Conservation (phyloP, 2,329 filamentous ascomycete species). For the Monilinia laxa region DNA sequence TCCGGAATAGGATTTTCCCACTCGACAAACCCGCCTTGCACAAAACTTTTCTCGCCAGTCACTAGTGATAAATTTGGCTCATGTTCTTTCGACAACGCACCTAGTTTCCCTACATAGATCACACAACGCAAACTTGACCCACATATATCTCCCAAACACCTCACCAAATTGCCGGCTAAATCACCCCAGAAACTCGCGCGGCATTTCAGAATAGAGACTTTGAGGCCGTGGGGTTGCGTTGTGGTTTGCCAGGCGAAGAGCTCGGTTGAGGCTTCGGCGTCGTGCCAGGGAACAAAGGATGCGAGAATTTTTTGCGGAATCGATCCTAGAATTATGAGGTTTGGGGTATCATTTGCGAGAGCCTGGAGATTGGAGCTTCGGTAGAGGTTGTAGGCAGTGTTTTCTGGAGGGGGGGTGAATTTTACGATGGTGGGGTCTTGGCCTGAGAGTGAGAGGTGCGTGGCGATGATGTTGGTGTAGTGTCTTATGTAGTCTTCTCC, state of each 20-base stretch:
- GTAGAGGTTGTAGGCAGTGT: neutral
- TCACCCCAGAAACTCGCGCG: neutral
- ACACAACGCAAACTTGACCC: neutral
- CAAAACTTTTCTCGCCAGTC: neutral
- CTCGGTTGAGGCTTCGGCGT: neutral
- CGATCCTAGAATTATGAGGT: neutral
- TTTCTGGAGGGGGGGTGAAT: neutral
- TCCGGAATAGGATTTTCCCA: neutral
- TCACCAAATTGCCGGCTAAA: neutral
- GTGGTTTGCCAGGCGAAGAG: constrained; percentile 3
- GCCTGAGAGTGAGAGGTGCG: neutral
- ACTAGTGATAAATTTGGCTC: neutral
- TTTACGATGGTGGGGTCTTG: neutral
- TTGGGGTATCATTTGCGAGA: neutral
- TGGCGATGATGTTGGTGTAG: constrained; percentile 4
- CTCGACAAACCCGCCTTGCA: neutral
- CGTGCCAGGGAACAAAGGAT: neutral
- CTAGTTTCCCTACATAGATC: constrained; percentile 1
- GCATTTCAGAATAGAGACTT: neutral
- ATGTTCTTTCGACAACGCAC: neutral
- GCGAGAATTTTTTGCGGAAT: neutral
- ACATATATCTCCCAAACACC: neutral
- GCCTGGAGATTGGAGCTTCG: neutral
- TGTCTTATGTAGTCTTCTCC: neutral
- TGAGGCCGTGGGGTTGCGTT: neutral